phyloP scores from a whole-genome alignment of 164 flowering plant species.

The Saururus chinensis region DNA sequence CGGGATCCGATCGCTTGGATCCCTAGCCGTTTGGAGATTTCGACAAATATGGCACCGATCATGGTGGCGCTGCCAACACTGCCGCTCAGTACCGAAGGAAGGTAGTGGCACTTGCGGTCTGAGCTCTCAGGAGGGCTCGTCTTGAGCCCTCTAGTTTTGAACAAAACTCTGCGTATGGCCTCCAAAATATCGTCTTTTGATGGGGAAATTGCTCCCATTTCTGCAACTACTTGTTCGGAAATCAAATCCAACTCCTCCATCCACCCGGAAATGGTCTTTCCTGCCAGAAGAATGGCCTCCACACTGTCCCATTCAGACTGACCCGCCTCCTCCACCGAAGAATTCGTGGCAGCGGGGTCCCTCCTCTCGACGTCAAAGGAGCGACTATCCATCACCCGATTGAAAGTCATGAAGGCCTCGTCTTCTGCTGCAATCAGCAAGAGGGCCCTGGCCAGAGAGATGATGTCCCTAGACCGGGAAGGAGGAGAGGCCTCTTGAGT shows the following conservation, averaged over 20 bases:
- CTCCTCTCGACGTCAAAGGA: slow-evolving; percentile 40
- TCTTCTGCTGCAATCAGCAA: slow-evolving; percentile 62
- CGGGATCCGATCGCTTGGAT: slow-evolving; percentile 55
- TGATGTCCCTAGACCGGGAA: background rate
- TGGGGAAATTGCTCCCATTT: slow-evolving; percentile 22
- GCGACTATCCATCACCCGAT: slow-evolving; percentile 39
- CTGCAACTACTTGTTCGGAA: slow-evolving; percentile 60
- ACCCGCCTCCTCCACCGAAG: slow-evolving; percentile 36
- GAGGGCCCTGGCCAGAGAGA: slow-evolving; percentile 27
- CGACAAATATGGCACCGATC: slow-evolving; percentile 58
- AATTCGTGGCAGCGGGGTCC: slow-evolving; percentile 29
- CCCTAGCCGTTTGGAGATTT: slow-evolving; percentile 61
- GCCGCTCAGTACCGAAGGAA: slow-evolving; percentile 49
- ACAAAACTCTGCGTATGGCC: slow-evolving; percentile 55
- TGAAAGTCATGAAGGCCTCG: slow-evolving; percentile 50
- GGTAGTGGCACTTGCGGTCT: slow-evolving; percentile 49
- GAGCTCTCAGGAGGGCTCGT: slow-evolving; percentile 30
- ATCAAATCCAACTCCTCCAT: slow-evolving; percentile 43
- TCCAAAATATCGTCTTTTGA: slow-evolving; percentile 50
- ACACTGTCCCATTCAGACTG: slow-evolving; percentile 1
- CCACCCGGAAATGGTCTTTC: slow-evolving; percentile 48
- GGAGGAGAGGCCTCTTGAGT: background rate
- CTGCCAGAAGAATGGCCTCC: slow-evolving; percentile 47
- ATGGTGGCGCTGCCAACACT: slow-evolving; percentile 52
- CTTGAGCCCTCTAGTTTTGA: slow-evolving; percentile 45